Percentiles rank a stretch among this genome's conserved stretches.
These are phyloP conservation scores for Elongisporangium anandrum DNA, from an alignment of 352 stramenopile species.

Conservation along the genomic window DNA sequence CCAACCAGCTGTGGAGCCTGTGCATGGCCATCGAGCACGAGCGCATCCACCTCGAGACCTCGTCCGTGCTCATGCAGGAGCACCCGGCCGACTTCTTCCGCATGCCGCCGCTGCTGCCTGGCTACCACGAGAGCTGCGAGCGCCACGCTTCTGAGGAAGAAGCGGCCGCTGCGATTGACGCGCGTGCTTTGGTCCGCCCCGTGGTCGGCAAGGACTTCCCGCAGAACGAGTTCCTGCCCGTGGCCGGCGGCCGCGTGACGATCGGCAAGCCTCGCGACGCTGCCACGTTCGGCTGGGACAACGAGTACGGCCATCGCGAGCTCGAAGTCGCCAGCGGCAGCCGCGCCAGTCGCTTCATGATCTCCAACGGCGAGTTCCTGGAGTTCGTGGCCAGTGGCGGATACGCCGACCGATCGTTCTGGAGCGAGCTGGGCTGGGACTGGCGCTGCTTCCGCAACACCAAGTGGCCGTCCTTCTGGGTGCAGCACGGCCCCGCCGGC, in stretches of 20 bases:
- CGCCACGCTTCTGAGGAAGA: conserved; percentile 6
- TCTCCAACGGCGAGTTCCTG: conserved; percentile 96
- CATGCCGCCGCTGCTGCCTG: conserved; percentile 78
- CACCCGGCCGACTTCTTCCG: conserved; percentile 88
- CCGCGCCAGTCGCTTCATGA: conserved; percentile 86
- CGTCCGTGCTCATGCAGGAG: conserved; percentile 94
- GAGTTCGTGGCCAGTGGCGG: conserved; percentile 94
- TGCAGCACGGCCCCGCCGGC: conserved; percentile 86
- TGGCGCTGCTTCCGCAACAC: conserved; percentile 95
- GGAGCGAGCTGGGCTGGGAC: conserved; percentile 92
- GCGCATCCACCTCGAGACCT: conserved; percentile 97
- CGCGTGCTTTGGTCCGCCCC: conserved; percentile 30
- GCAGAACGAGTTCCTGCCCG: conserved; percentile 83
- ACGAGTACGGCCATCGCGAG: conserved; percentile 93
- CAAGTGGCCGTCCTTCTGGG: conserved; percentile 96
- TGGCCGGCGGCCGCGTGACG: conserved; percentile 57
- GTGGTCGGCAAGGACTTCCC: conserved; percentile 85
- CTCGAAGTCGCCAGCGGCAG: conserved; percentile 84
- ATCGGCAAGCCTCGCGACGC: conserved; percentile 92
- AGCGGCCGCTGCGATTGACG: neutral
- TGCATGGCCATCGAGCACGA: conserved; percentile 97
- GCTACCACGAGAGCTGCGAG: conserved; percentile 72
- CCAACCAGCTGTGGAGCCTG: conserved; percentile 90
- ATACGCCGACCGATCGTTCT: conserved; percentile 90
- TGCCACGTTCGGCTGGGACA: conserved; percentile 96